These are phyloP conservation scores for Leonotis leonurus DNA, from an alignment of 257 asterid genomes.

Conservation along the genomic window DNA sequence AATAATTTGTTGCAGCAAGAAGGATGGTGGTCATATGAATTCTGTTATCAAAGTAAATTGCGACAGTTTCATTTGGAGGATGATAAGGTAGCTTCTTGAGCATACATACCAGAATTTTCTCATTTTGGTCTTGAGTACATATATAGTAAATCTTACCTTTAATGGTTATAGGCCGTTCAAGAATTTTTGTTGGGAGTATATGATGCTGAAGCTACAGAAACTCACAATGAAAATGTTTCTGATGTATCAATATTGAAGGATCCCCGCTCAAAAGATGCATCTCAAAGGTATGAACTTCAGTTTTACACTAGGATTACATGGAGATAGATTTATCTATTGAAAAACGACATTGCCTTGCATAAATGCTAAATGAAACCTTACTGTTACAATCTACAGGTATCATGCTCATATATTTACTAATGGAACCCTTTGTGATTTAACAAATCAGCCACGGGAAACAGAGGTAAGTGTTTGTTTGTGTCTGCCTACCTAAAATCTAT, in stretches of 20 bases:
- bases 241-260: slow-evolving; percentile 80
- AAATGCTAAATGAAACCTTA: slow-evolving; percentile 5
- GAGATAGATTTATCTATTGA: slow-evolving; percentile 4
- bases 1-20: slow-evolving; percentile 70
- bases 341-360: neutral
- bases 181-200: slow-evolving; percentile 80
- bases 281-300: slow-evolving; percentile 65
- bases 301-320: neutral
- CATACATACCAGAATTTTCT: neutral
- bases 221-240: slow-evolving; percentile 66
- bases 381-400: slow-evolving; percentile 45
- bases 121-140: too few relatives aligned
- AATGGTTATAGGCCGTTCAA: slow-evolving; percentile 61
- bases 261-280: slow-evolving; percentile 98
- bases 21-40: slow-evolving; percentile 99
- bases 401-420: slow-evolving; percentile 83
- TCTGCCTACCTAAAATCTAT: slow-evolving; percentile 3
- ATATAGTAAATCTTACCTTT: slow-evolving; percentile 10
- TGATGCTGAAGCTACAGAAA: slow-evolving; percentile 77
- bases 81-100: slow-evolving; percentile 52
- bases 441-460: slow-evolving; percentile 87
- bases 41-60: slow-evolving; percentile 67
- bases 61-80: slow-evolving; percentile 94
- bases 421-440: slow-evolving; percentile 86
- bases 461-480: slow-evolving; percentile 46